A percentile compares a stretch with the other conserved stretches of the same genome.
phyloP scores from a whole-genome alignment of 768 basidiomycete species.

The Tricholoma sp. region DNA sequence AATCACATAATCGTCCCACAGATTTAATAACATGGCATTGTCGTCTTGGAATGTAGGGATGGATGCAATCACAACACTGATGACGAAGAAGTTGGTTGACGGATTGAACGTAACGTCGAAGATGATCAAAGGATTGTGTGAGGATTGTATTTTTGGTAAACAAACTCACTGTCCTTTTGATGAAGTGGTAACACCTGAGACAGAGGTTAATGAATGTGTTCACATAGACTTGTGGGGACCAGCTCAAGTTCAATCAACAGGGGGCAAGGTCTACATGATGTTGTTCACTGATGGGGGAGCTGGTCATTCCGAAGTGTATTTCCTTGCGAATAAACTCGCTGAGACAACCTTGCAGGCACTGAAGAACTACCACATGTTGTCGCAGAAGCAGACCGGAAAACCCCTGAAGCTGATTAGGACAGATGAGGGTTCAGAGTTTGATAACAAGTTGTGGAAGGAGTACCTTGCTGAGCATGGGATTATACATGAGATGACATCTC shows the following conservation, averaged over 20 bases:
- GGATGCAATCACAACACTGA: constrained; percentile 8
- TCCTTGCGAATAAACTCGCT: constrained; percentile 18
- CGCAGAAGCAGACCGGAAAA: constrained; percentile 13
- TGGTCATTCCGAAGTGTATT: constrained; percentile 9
- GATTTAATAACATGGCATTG: constrained; percentile 22
- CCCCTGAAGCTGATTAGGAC: constrained; percentile 10
- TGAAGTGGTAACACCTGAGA: constrained; percentile 10
- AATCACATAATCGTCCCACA: constrained; percentile 9
- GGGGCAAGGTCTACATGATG: constrained; percentile 20
- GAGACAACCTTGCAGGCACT: constrained; percentile 14
- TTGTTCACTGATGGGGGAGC: constrained; percentile 16
- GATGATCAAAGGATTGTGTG: too few relatives aligned
- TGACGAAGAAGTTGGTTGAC: constrained; percentile 10
- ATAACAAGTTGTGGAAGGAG: constrained; percentile 14
- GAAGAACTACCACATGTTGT: constrained; percentile 4
- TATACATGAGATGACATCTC: constrained; percentile 12
- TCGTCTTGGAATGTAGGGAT: constrained; percentile 15
- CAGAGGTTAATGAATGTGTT: background rate
- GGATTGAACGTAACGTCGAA: constrained; percentile 14
- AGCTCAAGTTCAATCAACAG: constrained; percentile 6
- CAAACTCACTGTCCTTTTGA: constrained; percentile 18
- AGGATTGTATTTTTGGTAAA: constrained; percentile 23
- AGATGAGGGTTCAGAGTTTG: constrained; percentile 25
- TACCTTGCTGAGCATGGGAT: constrained; percentile 21
- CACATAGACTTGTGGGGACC: constrained; percentile 22